These are phyloP conservation scores for Saccharomycopsis babjevae DNA, from an alignment of 805 yeast genomes.

Conservation along the genomic window DNA sequence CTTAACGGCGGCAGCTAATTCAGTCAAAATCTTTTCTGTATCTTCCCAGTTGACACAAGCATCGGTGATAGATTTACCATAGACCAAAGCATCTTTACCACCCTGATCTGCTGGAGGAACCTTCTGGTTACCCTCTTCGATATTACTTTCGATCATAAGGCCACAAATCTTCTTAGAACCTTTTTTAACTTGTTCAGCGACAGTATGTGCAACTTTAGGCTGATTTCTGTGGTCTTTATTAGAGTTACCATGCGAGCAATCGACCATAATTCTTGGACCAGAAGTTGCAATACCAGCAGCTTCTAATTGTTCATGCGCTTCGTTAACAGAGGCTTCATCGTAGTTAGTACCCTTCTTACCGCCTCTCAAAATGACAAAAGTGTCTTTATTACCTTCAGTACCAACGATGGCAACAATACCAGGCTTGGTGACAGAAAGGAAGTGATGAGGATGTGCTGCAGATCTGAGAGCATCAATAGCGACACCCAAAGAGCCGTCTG, in stretches of 20 bases:
- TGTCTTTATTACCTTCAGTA: slow-evolving; percentile 89
- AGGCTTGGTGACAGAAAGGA: slow-evolving; percentile 94
- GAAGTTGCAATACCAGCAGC: slow-evolving; percentile 26
- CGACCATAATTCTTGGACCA: slow-evolving; percentile 72
- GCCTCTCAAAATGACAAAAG: slow-evolving; percentile 93
- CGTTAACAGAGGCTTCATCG: slow-evolving; percentile 68
- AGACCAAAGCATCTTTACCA: slow-evolving; percentile 52
- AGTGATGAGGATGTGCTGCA: slow-evolving; percentile 86
- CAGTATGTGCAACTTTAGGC: slow-evolving; percentile 78
- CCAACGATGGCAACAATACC: slow-evolving; percentile 95
- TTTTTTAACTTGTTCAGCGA: slow-evolving; percentile 67
- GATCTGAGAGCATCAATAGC: slow-evolving; percentile 93
- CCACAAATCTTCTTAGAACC: slow-evolving; percentile 84
- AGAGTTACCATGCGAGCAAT: slow-evolving; percentile 97
- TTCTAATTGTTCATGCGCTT: slow-evolving; percentile 54
- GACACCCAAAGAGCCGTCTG: slow-evolving; percentile 88
- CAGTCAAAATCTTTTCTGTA: slow-evolving; percentile 70
- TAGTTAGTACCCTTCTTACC: slow-evolving; percentile 91
- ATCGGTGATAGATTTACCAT: slow-evolving; percentile 96
- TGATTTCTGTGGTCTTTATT: slow-evolving; percentile 90
- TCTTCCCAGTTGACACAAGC: slow-evolving; percentile 92
- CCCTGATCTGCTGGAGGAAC: slow-evolving; percentile 50
- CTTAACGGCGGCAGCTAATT: slow-evolving; percentile 75
- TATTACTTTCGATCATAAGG: slow-evolving; percentile 90
- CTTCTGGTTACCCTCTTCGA: slow-evolving; percentile 84